Base-by-base conservation (phyloP, 371 early-diverging fungal genomes). In the Mucor piriformis region DNA sequence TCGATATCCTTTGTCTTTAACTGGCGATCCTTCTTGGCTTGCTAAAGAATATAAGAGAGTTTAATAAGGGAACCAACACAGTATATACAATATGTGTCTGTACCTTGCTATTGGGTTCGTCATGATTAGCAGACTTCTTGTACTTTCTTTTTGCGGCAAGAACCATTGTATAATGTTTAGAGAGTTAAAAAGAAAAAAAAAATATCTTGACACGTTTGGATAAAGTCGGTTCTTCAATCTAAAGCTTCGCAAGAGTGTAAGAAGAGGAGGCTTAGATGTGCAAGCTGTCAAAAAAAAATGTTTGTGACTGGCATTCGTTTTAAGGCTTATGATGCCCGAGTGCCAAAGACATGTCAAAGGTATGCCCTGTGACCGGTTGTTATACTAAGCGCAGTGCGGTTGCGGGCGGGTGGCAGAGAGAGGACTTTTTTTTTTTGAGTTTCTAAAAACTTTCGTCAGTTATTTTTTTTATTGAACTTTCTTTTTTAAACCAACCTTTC, bases 81-180 rank as follows among this genome's bases (percentile, higher is more conserved):
- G 13, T 34, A 11, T 34, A 34, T 34, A 34, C 1, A 34, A 13
- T 1, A 34, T 13, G 5, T 13, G 5, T 13, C 11, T 13, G 34
- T 13, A 59, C 59, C 54, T 61, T 61, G 33, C 29, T 27, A 38
- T 52, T 35, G 25, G 37, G 34, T 33, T 60, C 60, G 18, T 32
- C 44, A 13, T 13, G 23, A 10, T 43, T 52, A 6, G 10, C 15
- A 1, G 54, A 33, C 27, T 64, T 69, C 24, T 64, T 64, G 32
- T 43, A 52, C 50, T 64, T 69, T 64, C 64, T 64, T 43, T 69
- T 69, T 42, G 57, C 48, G 25, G 64, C 61, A 38, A 51, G 59
- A 15, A 44, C 66, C 66, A 66, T 66, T 29, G 16, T 46, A 11
- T 21, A 20, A 20, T 46, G 24, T 20, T 18, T 46, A 42, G 21